A percentile compares a stretch with the other conserved stretches of the same genome.
phyloP scores from a whole-genome alignment of 495 filamentous ascomycete genomes.

The Coniosporium apollinis region DNA sequence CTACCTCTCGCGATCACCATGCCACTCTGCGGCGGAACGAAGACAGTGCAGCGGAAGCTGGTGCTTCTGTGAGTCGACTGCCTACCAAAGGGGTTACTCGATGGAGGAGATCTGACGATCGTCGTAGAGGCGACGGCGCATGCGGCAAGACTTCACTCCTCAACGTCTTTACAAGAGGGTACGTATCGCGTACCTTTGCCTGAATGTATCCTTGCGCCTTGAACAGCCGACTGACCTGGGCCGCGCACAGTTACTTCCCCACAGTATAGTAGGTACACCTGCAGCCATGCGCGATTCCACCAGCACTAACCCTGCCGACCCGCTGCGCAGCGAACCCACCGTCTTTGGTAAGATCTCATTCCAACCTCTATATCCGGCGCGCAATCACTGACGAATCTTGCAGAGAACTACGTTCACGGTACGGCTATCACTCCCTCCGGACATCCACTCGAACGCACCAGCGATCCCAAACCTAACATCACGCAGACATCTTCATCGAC shows the following conservation, averaged over 20 bases:
- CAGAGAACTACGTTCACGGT: conserved; percentile 98
- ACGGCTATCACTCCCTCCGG: conserved; percentile 12
- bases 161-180: conserved; percentile 98
- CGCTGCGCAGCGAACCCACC: conserved; percentile 56
- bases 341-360: conserved; percentile 53
- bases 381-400: conserved; percentile 9
- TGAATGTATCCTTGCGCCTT: too few species aligned
- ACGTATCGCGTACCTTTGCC: conserved; percentile 23
- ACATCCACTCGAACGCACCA: conserved; percentile 1
- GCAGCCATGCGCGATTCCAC: background rate
- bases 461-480: conserved; percentile 2
- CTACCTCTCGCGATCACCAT: too few species aligned
- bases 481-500: conserved; percentile 88
- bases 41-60: conserved; percentile 91
- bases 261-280: conserved; percentile 64
- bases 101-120: background rate
- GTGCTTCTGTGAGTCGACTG: conserved; percentile 65
- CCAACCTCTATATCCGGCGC: conserved; percentile 1
- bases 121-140: conserved; percentile 78
- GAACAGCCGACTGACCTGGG: background rate
- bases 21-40: conserved; percentile 47
- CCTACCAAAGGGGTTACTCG: background rate
- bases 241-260: conserved; percentile 65
- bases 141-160: conserved; percentile 94
- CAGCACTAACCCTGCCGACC: conserved; percentile 16